A percentile compares a stretch with the other conserved stretches of the same genome.
These are phyloP conservation scores for Linderina pennispora DNA, from an alignment of 192 early-diverging fungal genomes.

Conservation along the genomic window DNA sequence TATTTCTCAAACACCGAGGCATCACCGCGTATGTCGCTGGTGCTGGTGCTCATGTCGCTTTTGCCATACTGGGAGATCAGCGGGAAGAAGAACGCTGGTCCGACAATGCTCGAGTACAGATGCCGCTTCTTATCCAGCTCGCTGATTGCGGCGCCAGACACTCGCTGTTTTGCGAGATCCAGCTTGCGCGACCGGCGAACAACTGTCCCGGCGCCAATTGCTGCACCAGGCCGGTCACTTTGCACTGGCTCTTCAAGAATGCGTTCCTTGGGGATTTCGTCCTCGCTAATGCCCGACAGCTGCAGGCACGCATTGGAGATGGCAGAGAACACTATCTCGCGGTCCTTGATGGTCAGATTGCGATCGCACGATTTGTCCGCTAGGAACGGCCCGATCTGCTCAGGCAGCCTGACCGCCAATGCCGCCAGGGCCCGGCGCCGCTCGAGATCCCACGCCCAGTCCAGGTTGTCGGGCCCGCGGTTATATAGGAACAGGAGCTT, in stretches of 20 bases:
- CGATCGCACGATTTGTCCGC: slow-evolving; percentile 34
- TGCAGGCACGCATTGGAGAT: slow-evolving; percentile 35
- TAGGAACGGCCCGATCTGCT: slow-evolving; percentile 26
- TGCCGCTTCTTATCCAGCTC: neutral
- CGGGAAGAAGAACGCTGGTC: slow-evolving; percentile 39
- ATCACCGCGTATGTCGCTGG: slow-evolving; percentile 23
- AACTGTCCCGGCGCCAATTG: slow-evolving; percentile 18
- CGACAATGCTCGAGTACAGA: slow-evolving; percentile 17
- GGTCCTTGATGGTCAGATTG: slow-evolving; percentile 30
- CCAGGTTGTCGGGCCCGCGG: slow-evolving; percentile 28
- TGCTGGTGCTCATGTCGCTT: slow-evolving; percentile 21
- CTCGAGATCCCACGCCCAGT: slow-evolving; percentile 24
- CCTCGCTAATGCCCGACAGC: slow-evolving; percentile 7
- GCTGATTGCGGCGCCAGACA: neutral
- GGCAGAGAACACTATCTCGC: slow-evolving; percentile 33
- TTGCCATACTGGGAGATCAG: slow-evolving; percentile 34
- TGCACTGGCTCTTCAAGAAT: neutral
- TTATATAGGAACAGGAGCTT: slow-evolving; percentile 26
- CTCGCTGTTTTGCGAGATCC: slow-evolving; percentile 8
- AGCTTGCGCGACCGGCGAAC: slow-evolving; percentile 31
- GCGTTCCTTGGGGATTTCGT: neutral
- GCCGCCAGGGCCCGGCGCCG: slow-evolving; percentile 19
- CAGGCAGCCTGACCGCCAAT: slow-evolving; percentile 19
- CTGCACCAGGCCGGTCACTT: neutral
- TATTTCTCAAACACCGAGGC: slow-evolving; percentile 21